Conservation (phyloP, 257 asterid species). For the Craterostigma plantagineum region DNA sequence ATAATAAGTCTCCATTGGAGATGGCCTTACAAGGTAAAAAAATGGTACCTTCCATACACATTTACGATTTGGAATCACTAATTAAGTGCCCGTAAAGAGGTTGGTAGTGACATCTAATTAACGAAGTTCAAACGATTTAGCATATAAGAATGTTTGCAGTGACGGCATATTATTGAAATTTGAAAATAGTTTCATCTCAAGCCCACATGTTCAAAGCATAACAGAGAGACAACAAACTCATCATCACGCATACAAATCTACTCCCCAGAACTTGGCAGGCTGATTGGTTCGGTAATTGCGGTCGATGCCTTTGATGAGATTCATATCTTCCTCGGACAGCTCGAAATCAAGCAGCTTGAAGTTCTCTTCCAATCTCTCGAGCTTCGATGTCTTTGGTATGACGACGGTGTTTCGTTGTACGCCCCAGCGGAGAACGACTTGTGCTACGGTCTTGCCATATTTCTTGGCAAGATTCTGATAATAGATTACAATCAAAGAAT, state of each 20-base stretch:
- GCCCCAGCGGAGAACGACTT: conserved; percentile 49
- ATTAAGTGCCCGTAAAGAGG: too few species aligned
- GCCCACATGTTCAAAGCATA: too few species aligned
- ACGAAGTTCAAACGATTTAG: too few species aligned
- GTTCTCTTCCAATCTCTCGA: conserved; percentile 34
- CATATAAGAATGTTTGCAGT: too few species aligned
- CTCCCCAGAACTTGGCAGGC: conserved; percentile 46
- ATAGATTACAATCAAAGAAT: background rate
- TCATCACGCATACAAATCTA: conserved; percentile 29
- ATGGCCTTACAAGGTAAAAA: too few species aligned
- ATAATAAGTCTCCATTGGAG: too few species aligned
- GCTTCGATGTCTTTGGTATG: conserved; percentile 50
- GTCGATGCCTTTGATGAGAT: conserved; percentile 25
- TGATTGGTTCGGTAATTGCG: conserved; percentile 34
- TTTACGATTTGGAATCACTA: too few species aligned
- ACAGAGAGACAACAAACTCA: too few species aligned
- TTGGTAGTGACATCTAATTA: too few species aligned
- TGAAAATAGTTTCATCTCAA: too few species aligned
- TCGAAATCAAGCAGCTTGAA: conserved; percentile 24
- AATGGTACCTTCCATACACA: too few species aligned
- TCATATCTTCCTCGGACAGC: conserved; percentile 31
- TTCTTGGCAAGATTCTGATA: conserved; percentile 38
- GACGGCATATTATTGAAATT: too few species aligned
- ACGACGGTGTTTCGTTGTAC: conserved; percentile 32
- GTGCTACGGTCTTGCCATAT: conserved; percentile 36